Evolutionary conservation across 1,284 basidiomycete genomes (phyloP), one percentile per base, ranked within the genome.

Genomic region (Hypsizygus ulmarius): DNA sequence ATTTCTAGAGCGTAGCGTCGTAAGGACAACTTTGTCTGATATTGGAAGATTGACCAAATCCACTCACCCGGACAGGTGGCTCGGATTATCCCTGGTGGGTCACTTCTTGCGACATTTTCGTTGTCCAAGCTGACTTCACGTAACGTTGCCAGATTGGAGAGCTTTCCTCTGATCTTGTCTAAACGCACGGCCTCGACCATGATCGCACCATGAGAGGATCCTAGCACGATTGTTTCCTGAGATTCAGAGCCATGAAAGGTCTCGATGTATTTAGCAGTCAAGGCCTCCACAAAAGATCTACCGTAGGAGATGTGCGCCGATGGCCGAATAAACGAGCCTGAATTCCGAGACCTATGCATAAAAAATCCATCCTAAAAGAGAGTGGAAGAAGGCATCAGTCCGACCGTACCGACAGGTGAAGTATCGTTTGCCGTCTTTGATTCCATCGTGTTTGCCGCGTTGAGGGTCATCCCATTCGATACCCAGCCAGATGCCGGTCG

Each of bases 401-500:
- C 25, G 15, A 34, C n/a, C 83, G 73, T 68, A 91, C 90, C 77
- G 68, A 69, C 87, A 90, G 39, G 68, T 63, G 64, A 98, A 99
- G 66, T 97, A 95, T 29, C 74, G 75, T 47, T 73, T 79, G 29
- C 84, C 89, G 55, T 90, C 83, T 64, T 89, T 90, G 47, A 74
- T 65, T 9, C 96, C 96, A 57, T 87, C 81, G 64, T 98, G 94
- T 66, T 90, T 96, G 19, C 95, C 95, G 44, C 90, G 78, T 1
- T 64, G 51, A 4, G 85, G 75, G 60, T 93, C 84, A 61, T 99
- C 96, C 91, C 95, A 99, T 70, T 98, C 95, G 43, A 98, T 79
- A 10, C 96, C 96, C 3, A 95, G 77, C 95, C 96, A 99, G 11
- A 68, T 58, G 8, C 88, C 90, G 6, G 67, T 62, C 0, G 88